Evolutionary conservation across 73 alveolate species (phyloP).

Genomic region (Paramecium biaurelia): DNA sequence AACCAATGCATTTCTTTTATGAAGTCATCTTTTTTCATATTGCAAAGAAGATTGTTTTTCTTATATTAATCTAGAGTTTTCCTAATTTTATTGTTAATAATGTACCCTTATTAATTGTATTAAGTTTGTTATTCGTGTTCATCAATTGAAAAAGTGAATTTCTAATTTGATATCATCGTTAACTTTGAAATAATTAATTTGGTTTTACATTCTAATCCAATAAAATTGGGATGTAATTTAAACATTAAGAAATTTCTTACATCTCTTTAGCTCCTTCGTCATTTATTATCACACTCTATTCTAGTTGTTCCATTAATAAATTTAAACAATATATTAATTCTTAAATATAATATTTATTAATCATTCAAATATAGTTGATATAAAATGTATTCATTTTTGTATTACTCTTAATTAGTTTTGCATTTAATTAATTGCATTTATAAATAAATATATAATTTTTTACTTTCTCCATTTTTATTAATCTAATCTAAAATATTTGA

Average conservation of each 20-base stretch:
- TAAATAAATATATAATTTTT: too few species aligned
- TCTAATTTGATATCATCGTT: not conserved
- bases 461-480: too few species aligned
- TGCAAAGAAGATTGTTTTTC: not conserved
- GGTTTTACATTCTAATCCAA: not conserved
- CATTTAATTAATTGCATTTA: too few species aligned
- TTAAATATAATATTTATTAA: not conserved
- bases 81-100: not conserved
- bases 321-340: not conserved
- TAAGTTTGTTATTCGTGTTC: not conserved
- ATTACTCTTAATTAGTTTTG: too few species aligned
- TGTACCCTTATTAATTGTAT: not conserved
- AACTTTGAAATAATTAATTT: not conserved
- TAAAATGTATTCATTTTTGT: too few species aligned
- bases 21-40: not conserved
- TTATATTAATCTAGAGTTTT: not conserved
- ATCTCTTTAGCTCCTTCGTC: not conserved
- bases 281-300: not conserved
- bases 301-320: not conserved
- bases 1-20: not conserved
- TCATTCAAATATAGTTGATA: not conserved
- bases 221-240: not conserved
- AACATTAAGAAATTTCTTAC: not conserved
- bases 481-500: too few species aligned
- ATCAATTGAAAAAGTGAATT: not conserved